A percentile compares a stretch with the other conserved stretches of the same genome.
These are phyloP conservation scores for Rhizopus microsporus DNA, from an alignment of 371 early-diverging fungal genomes.

Conservation along the genomic window DNA sequence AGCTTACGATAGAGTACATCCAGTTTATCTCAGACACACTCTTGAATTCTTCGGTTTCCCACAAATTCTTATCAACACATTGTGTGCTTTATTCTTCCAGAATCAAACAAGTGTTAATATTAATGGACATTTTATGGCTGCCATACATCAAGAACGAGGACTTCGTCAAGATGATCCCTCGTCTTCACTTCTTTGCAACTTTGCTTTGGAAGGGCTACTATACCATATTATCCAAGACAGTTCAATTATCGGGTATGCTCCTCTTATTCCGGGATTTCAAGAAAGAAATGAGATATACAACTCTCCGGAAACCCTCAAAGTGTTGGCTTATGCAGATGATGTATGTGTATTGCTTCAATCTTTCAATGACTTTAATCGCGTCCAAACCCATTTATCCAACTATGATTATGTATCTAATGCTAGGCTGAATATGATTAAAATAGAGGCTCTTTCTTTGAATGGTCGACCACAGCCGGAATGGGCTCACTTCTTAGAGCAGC, in stretches of 20 bases:
- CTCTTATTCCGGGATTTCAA: not conserved
- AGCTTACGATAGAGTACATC: constrained; percentile 24
- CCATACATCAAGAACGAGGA: constrained; percentile 14
- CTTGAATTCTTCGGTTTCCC: constrained; percentile 20
- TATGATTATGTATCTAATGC: constrained; percentile 3
- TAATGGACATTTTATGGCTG: constrained; percentile 16
- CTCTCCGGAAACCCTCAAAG: not conserved
- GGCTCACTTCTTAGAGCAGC: no score
- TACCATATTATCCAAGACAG: constrained; percentile 3
- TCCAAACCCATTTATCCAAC: constrained; percentile 1
- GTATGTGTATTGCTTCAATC: constrained; percentile 3
- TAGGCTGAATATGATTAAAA: constrained; percentile 8
- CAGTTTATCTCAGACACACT: constrained; percentile 8
- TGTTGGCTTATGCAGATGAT: constrained; percentile 11
- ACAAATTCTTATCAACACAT: not conserved
- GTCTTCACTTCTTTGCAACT: constrained; percentile 24
- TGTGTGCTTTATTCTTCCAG: constrained; percentile 3
- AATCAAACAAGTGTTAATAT: constrained; percentile 11
- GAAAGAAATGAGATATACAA: no score
- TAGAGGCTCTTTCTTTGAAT: constrained; percentile 4
- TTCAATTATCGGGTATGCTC: not conserved
- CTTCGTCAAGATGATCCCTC: constrained; percentile 28
- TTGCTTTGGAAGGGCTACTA: constrained; percentile 22
- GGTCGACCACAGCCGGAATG: no score
- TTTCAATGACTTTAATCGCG: not conserved